Base-by-base conservation (phyloP, 441 rosid species). In the Iberis amara region DNA sequence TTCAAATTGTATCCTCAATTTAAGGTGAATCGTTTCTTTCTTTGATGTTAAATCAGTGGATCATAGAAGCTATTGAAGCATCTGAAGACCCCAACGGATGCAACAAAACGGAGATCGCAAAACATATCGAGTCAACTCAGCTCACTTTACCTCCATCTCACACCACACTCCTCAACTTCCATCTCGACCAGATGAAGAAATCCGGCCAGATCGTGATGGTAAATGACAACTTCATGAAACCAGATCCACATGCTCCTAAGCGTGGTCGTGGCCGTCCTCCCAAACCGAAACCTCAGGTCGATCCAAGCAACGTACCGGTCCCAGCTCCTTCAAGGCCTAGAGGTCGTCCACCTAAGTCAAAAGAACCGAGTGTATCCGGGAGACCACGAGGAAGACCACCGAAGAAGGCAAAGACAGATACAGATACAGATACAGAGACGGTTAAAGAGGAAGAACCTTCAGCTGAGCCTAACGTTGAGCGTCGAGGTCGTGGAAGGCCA, bases 261-360 rank as follows among this genome's bases (percentile, higher is more conserved):
- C 71, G 95, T 8, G 89, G 92, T 13, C 94, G 96, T 6, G 96
- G 96, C 35, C 94, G 96, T 21, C 89, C 89, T 4, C 87, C 87
- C 0, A 85, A 85, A 59, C 71, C 91, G 0, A 81, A 75, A 64
- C 61, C 9, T 0, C 70, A 69, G 0, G 37, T 5, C 4, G 61
- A 53, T 53, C 1, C 68, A 0, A 73, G 77, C 0, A 40, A 76
- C 0, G 89, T 66, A 3, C 8, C 71, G 0, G 74, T 62, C 0
- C 3, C 61, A 1, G 41, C 77, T 0, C 53, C 84, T 0, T 79
- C 89, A 0, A 74, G 83, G 26, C 81, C 89, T 2, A 79, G 94
- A 0, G 89, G 91, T 36, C 81, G 94, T 36, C 94, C 94, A 1
- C 89, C 87, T 0, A 82, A 84, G 47, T 8, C 85, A 0, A 79